Evolutionary conservation across 2,329 filamentous ascomycete genomes (phyloP).

Genomic region (Byssothecium circinans): DNA sequence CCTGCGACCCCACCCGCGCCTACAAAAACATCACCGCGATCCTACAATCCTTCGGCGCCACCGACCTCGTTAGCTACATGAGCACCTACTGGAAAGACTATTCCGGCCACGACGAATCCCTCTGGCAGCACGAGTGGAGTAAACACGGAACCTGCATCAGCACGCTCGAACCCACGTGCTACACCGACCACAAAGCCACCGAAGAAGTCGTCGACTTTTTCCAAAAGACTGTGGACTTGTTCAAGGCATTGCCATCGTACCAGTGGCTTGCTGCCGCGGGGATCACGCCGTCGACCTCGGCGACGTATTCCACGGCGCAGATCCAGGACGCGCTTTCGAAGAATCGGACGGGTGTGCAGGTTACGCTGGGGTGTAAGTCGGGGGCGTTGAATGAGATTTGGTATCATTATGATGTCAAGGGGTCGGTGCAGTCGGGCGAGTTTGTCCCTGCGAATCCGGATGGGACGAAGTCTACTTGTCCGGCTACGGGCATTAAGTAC

Average conservation of each 20-base stretch:
- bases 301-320: constrained; percentile 61
- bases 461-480: constrained; percentile 64
- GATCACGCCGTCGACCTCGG: constrained; percentile 56
- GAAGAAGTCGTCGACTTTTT: constrained; percentile 73
- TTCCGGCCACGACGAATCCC: constrained; percentile 62
- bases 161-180: constrained; percentile 67
- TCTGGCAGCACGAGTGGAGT: constrained; percentile 73
- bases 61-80: constrained; percentile 67
- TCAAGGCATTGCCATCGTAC: constrained; percentile 68
- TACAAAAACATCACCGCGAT: constrained; percentile 69
- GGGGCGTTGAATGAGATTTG: constrained; percentile 57
- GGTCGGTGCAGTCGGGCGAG: constrained; percentile 61
- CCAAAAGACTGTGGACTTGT: constrained; percentile 64
- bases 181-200: constrained; percentile 57
- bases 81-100: constrained; percentile 71
- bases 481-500: constrained; percentile 65
- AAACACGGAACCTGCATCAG: constrained; percentile 75
- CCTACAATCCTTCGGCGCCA: constrained; percentile 56
- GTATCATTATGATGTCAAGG: constrained; percentile 66
- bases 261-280: constrained; percentile 63
- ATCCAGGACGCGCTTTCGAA: constrained; percentile 62
- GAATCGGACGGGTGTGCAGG: constrained; percentile 57
- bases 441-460: constrained; percentile 62
- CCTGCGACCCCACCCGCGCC: constrained; percentile 63
- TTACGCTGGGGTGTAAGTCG: constrained; percentile 61